phyloP scores from a whole-genome alignment of 306 rosid species.

The Glycine tomentella region DNA sequence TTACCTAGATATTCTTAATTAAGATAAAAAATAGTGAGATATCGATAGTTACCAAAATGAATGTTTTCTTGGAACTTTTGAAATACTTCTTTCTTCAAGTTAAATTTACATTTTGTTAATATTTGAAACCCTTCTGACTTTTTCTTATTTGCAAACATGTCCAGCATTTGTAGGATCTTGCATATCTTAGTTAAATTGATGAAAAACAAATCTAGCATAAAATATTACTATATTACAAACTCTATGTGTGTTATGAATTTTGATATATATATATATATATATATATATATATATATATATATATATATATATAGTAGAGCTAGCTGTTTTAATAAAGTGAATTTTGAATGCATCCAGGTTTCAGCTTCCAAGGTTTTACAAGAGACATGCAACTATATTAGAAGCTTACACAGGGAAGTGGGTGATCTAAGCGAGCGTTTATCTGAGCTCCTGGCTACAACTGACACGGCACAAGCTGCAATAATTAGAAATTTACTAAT shows the following conservation, averaged over 20 bases:
- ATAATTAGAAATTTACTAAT: constrained; percentile 79
- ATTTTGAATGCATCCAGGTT: constrained; percentile 54
- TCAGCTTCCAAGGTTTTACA: constrained; percentile 80
- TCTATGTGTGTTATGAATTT: not conserved
- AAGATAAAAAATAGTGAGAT: too few relatives aligned
- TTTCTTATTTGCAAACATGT: not conserved
- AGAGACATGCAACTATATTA: constrained; percentile 89
- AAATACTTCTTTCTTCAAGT: not conserved
- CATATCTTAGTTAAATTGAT: not conserved
- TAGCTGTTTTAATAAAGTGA: not conserved
- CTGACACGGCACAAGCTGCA: constrained; percentile 92
- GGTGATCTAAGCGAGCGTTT: constrained; percentile 91
- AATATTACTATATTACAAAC: not conserved
- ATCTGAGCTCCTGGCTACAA: constrained; percentile 77
- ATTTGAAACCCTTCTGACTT: not conserved
- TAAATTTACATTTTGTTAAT: constrained; percentile 2
- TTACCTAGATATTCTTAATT: too few relatives aligned
- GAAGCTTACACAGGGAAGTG: constrained; percentile 83
- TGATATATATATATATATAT: too few relatives aligned
- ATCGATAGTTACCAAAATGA: not conserved
- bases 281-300: too few relatives aligned
- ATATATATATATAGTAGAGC: too few relatives aligned
- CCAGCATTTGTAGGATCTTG: not conserved
- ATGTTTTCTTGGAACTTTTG: constrained; percentile 18
- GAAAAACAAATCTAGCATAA: not conserved